Evolutionary conservation across 768 basidiomycete species (phyloP).

Genomic region (Termitomyces sp.): DNA sequence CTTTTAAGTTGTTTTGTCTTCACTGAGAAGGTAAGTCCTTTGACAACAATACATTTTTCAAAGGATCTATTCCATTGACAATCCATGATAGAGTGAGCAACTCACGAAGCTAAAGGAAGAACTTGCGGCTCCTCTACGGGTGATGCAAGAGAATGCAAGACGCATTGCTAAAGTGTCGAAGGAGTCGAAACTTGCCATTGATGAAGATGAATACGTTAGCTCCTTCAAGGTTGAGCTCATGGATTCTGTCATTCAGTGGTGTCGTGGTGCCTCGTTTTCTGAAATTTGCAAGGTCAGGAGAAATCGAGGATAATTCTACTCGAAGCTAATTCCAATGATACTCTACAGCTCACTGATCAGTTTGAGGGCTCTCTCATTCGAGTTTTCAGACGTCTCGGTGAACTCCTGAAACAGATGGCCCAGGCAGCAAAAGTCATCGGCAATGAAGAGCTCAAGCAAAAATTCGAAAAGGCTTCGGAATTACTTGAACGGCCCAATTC

Average conservation of each 20-base stretch:
- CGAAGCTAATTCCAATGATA: not conserved
- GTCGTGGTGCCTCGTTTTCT: slow-evolving; percentile 92
- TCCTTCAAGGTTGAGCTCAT: slow-evolving; percentile 99
- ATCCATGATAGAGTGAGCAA: slow-evolving; percentile 65
- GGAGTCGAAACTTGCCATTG: slow-evolving; percentile 83
- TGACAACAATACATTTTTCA: not conserved
- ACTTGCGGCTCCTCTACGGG: slow-evolving; percentile 83
- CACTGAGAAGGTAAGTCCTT: slow-evolving; percentile 72
- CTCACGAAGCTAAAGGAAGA: slow-evolving; percentile 86
- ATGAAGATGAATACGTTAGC: slow-evolving; percentile 92
- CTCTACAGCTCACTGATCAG: slow-evolving; percentile 80
- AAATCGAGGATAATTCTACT: not conserved
- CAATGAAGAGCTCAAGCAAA: slow-evolving; percentile 87
- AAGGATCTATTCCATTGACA: not conserved
- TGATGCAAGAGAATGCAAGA: slow-evolving; percentile 93
- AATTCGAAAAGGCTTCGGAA: slow-evolving; percentile 87
- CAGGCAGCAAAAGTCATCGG: slow-evolving; percentile 96
- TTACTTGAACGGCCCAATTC: slow-evolving; percentile 93
- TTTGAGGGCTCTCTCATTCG: slow-evolving; percentile 97
- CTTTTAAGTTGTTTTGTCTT: slow-evolving; percentile 98
- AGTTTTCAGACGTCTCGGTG: slow-evolving; percentile 90
- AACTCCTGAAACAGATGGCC: slow-evolving; percentile 94
- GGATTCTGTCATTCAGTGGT: slow-evolving; percentile 98
- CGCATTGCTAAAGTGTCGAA: slow-evolving; percentile 96
- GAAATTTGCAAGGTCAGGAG: slow-evolving; percentile 87